Evolutionary conservation across 1,284 basidiomycete species (phyloP).

Genomic region (Cutaneotrichosporon sp.): DNA sequence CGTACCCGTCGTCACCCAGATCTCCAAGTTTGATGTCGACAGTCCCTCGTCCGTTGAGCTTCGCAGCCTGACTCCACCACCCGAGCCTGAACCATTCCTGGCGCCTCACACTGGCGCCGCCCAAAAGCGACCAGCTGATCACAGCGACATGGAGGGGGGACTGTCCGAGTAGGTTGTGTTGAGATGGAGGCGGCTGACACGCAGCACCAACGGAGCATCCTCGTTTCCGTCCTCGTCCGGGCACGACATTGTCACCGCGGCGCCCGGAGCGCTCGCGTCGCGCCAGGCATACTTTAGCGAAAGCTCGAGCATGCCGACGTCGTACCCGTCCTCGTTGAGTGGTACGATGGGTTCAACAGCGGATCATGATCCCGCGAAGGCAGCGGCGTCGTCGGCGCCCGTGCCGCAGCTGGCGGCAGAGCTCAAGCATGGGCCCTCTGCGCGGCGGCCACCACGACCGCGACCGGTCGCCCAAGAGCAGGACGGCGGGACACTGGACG

Average conservation of each 20-base stretch:
- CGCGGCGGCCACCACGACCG: background rate
- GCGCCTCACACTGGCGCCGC: background rate
- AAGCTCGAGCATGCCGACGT: no score
- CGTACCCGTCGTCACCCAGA: background rate
- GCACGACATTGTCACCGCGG: no score
- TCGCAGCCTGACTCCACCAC: background rate
- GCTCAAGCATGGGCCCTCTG: background rate
- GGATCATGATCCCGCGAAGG: no score
- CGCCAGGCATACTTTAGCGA: no score
- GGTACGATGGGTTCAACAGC: no score
- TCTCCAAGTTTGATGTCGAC: slow-evolving; percentile 2
- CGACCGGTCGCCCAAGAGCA: slow-evolving; percentile 7
- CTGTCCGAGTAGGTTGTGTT: no score
- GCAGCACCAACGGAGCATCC: no score
- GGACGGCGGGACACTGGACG: slow-evolving; percentile 7
- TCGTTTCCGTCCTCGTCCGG: no score
- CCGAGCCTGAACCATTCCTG: background rate
- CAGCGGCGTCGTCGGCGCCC: no score
- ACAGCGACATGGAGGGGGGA: background rate
- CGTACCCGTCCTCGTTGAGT: no score
- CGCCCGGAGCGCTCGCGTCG: no score
- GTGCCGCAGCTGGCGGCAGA: slow-evolving; percentile 3
- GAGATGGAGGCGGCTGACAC: no score
- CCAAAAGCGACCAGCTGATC: background rate
- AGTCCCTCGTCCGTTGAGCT: slow-evolving; percentile 1